These are phyloP conservation scores for Penicillium goetzii DNA, from an alignment of 495 filamentous ascomycete species.

Conservation along the genomic window DNA sequence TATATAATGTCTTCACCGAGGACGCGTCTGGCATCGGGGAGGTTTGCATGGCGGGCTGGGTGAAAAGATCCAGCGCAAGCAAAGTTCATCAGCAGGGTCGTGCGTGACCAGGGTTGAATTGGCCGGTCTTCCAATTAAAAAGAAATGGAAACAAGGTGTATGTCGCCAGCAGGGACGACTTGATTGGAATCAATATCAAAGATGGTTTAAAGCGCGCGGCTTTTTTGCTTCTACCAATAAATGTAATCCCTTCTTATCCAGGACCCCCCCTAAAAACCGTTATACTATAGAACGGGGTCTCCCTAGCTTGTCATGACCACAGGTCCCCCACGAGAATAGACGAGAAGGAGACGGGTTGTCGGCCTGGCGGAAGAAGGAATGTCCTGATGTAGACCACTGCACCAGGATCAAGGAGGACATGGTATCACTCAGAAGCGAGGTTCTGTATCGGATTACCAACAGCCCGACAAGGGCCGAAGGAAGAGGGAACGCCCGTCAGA, in stretches of 20 bases:
- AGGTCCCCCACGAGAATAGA: neutral
- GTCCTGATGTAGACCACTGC: neutral
- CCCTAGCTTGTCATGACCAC: neutral
- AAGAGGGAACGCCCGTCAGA: constrained; percentile 23
- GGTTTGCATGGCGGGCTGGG: constrained; percentile 10
- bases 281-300: constrained; percentile 10
- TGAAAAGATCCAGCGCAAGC: constrained; percentile 12
- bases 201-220: constrained; percentile 6
- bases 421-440: constrained; percentile 10
- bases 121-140: constrained; percentile 20
- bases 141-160: constrained; percentile 13
- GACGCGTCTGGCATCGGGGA: constrained; percentile 6
- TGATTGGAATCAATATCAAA: constrained; percentile 6
- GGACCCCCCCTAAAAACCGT: neutral
- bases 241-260: neutral
- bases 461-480: constrained; percentile 16
- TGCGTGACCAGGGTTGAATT: constrained; percentile 29
- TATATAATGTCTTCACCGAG: constrained; percentile 21
- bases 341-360: neutral
- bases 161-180: constrained; percentile 1
- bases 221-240: constrained; percentile 11
- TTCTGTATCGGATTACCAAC: constrained; percentile 2
- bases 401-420: neutral
- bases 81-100: constrained; percentile 25
- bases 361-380: neutral